Base-by-base conservation (phyloP, 768 basidiomycete species). In the Lyophyllum atratum region DNA sequence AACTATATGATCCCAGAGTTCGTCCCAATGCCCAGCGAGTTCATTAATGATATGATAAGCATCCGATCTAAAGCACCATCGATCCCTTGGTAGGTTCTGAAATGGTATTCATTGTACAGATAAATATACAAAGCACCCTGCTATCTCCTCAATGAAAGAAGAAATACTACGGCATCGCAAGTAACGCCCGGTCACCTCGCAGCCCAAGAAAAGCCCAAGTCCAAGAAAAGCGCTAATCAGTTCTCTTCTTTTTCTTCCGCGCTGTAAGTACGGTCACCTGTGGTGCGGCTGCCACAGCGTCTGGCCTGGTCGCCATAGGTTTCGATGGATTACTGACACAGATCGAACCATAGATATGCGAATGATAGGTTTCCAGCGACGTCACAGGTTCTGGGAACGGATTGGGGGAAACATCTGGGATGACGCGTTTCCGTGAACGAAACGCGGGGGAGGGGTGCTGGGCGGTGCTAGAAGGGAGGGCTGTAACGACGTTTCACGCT, bases 331-430 rank as follows among this genome's bases (percentile, higher is more conserved):
- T 89, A 56, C 75, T 74, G 47, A 88, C 84, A 42, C 55, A 58
- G 44, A 83, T 69, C n/a, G 74, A 66, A 25, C 88, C 88, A 66
- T 85, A 87, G 26, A 90, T 82, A 65, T 83, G 72, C 49, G 76
- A 70, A n/a, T 68, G 55, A 69, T 90, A 89, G 49, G 83, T 86
- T 68, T 85, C 85, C 42, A 80, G 70, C 31, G 83, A 85, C 33
- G 82, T 76, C 49, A 80, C 80, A 7, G 87, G 86, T 64, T 89
- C 88, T 8, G 84, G 78, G 67, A 87, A 87, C 19, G 84, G 82
- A 64, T 86, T 88, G 40, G 87, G 86, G 47, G 87, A 85, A 25
- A 82, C 70, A 42, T 86, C 85, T 11, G 72, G 61, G 56, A 74
- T 56, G 9, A 58, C 44, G 6, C 66, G 66, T 58, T 63, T 70